Evolutionary conservation across 2,329 filamentous ascomycete genomes (phyloP).

Genomic region (Beauveria bassiana): DNA sequence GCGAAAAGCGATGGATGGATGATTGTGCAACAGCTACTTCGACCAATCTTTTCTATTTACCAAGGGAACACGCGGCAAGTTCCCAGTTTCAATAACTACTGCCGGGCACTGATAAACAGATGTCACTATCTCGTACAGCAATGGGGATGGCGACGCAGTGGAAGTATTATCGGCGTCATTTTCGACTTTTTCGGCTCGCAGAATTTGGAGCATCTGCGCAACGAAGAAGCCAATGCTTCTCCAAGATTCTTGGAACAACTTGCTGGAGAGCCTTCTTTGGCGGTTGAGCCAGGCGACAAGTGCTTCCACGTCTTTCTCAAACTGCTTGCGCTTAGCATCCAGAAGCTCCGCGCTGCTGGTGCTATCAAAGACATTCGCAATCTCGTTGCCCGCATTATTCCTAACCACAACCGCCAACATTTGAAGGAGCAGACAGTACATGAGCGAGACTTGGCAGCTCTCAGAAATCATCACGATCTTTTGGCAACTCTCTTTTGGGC

Average conservation of each 20-base stretch:
- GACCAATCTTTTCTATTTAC: conserved; percentile 51
- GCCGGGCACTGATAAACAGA: conserved; percentile 48
- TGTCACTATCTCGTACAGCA: conserved; percentile 56
- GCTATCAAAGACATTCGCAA: conserved; percentile 52
- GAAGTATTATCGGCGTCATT: conserved; percentile 49
- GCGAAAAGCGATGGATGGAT: conserved; percentile 47
- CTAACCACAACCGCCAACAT: conserved; percentile 58
- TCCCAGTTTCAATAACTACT: conserved; percentile 59
- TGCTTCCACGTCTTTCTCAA: conserved; percentile 65
- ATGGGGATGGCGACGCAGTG: conserved; percentile 58
- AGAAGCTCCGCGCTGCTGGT: conserved; percentile 38
- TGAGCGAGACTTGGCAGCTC: conserved; percentile 52
- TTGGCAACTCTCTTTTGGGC: conserved; percentile 61
- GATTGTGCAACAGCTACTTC: conserved; percentile 49
- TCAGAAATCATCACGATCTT: conserved; percentile 63
- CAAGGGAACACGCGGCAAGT: conserved; percentile 45
- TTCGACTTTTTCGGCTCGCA: conserved; percentile 63
- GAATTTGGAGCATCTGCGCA: conserved; percentile 53
- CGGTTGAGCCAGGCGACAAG: conserved; percentile 45
- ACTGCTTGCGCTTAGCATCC: conserved; percentile 50
- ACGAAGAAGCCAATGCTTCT: conserved; percentile 55
- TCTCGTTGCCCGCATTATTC: conserved; percentile 52
- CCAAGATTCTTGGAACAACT: conserved; percentile 55
- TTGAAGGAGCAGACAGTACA: conserved; percentile 54
- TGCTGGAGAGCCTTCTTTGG: conserved; percentile 35